Evolutionary conservation across 1,284 basidiomycete genomes (phyloP), one percentile per base, ranked within the genome.

Genomic region (Inonotus hispidus): DNA sequence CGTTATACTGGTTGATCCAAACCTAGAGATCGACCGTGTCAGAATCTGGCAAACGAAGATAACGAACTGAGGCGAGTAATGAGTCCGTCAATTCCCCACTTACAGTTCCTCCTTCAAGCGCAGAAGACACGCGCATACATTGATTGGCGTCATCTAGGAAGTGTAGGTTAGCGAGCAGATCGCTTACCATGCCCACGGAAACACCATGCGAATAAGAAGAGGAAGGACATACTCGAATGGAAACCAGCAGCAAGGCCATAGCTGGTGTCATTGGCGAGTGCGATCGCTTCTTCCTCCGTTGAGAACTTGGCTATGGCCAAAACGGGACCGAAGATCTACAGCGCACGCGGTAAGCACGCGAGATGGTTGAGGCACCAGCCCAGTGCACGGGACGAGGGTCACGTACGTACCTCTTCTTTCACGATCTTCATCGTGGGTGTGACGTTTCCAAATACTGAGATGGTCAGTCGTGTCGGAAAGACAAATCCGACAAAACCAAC

Each of bases 221-320:
- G 41, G 27, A 29, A 32, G 41, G 45, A 73, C 82, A 65, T 71
- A 91, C 90, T 91, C 35, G 93, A 94, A 73, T 95, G 92, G 32
- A 96, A 75, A 13, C 90, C 93, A 2, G 94, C 93, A 19, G 89
- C 94, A 29, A 97, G 81, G 23, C 95, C 94, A 71, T 95, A 96
- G 49, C 76, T 80, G 1, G 92, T 94, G 68, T 88, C 82, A 71
- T 95, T 95, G 43, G 93, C 93, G 45, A 93, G 75, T 39, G 78
- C 69, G 66, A 96, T 83, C 1, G 83, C 91, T 68, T 93, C 88
- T 61, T 85, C 87, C 72, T 94, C 91, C 6, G 87, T 87, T 64
- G 81, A 81, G 75, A 96, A 96, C 63, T 77, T 82, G 45, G 86
- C 88, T 41, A 94, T 81, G 23, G 82, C 78, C 23, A 93, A 79